Conservation (phyloP, 257 asterid genomes). For the Solanum boliviense region DNA sequence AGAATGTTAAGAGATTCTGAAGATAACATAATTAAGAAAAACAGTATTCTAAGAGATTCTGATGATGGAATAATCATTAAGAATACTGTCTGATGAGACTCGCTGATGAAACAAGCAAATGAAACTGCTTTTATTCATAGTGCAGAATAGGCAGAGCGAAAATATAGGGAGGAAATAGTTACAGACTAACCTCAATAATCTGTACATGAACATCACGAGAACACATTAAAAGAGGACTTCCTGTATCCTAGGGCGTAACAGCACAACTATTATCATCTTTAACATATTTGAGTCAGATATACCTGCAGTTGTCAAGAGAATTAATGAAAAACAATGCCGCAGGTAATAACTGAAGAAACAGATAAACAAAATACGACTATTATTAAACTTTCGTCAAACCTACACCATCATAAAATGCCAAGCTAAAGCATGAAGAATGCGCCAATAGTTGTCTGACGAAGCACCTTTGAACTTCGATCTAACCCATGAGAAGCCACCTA, state of each 20-base stretch:
- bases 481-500: constrained; percentile 98
- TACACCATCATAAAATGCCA: constrained; percentile 13
- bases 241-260: background rate
- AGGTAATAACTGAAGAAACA: background rate
- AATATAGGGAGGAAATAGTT: background rate
- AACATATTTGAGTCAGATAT: background rate
- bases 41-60: background rate
- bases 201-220: constrained; percentile 1
- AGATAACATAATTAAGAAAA: background rate
- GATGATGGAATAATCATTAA: background rate
- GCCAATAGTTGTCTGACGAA: constrained; percentile 75
- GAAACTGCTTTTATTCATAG: background rate
- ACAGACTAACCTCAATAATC: constrained; percentile 14
- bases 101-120: background rate
- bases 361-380: background rate
- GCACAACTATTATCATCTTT: background rate
- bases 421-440: constrained; percentile 69
- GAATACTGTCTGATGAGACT: background rate
- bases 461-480: constrained; percentile 93
- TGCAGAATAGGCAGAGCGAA: background rate
- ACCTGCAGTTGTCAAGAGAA: constrained; percentile 21
- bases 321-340: background rate
- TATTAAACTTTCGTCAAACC: constrained; percentile 21
- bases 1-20: background rate
- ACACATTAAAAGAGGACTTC: background rate